phyloP scores from a whole-genome alignment of 768 basidiomycete genomes.

The Hypsizygus marmoreus region DNA sequence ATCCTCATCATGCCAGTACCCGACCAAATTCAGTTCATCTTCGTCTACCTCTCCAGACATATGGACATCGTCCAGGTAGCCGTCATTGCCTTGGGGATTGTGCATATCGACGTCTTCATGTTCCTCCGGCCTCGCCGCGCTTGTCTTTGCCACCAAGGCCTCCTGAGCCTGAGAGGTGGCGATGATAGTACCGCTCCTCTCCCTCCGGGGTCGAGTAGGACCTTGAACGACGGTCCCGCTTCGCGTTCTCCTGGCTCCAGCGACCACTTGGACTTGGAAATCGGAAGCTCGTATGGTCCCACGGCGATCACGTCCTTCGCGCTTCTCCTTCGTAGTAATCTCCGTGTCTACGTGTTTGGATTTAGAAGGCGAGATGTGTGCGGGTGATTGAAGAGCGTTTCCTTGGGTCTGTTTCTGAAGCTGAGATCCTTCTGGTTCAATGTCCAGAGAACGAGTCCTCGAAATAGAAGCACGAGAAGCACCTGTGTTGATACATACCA shows the following conservation, averaged over 20 bases:
- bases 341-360: background rate
- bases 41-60: constrained; percentile 20
- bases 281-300: constrained; percentile 56
- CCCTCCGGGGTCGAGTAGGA: constrained; percentile 16
- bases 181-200: constrained; percentile 22
- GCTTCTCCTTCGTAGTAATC: constrained; percentile 8
- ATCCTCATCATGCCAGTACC: constrained; percentile 28
- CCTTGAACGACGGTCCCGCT: constrained; percentile 47
- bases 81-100: background rate
- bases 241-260: constrained; percentile 41
- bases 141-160: constrained; percentile 3
- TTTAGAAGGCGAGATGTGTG: constrained; percentile 12
- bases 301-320: constrained; percentile 36
- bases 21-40: constrained; percentile 19
- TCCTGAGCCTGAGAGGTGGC: constrained; percentile 13
- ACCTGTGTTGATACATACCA: constrained; percentile 4
- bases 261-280: constrained; percentile 24
- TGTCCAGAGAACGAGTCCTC: constrained; percentile 16
- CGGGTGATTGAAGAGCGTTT: constrained; percentile 14
- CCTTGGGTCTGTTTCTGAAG: background rate
- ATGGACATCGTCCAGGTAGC: constrained; percentile 22
- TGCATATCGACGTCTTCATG: constrained; percentile 11
- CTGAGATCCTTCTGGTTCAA: constrained; percentile 3
- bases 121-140: constrained; percentile 3
- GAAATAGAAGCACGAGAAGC: background rate